phyloP scores from a whole-genome alignment of 192 early-diverging fungal species.

The Phycomyces nitens region DNA sequence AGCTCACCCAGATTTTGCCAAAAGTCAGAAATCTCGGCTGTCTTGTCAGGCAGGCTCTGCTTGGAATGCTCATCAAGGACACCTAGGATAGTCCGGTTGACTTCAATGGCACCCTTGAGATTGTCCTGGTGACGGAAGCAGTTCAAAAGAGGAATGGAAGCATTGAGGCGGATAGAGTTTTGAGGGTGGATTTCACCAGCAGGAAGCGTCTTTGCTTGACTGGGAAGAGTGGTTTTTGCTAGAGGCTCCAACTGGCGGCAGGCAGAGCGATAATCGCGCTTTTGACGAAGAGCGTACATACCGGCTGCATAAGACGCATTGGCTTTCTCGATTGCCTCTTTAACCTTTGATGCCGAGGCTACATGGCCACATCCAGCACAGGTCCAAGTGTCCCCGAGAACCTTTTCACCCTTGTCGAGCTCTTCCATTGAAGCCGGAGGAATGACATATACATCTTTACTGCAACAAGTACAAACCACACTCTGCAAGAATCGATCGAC shows the following conservation, averaged over 20 bases:
- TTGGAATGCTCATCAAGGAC: conserved; percentile 38
- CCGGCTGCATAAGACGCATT: conserved; percentile 40
- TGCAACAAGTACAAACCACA: conserved; percentile 58
- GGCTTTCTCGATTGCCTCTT: conserved; percentile 6
- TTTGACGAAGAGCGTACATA: conserved; percentile 36
- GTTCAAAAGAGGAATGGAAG: conserved; percentile 37
- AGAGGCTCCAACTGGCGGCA: conserved; percentile 44
- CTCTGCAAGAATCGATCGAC: conserved; percentile 69
- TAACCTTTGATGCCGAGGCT: neutral
- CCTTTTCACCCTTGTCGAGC: conserved; percentile 49
- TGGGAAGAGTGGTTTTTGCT: conserved; percentile 18
- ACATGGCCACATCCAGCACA: conserved; percentile 48
- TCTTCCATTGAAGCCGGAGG: conserved; percentile 49
- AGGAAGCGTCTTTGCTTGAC: conserved; percentile 35
- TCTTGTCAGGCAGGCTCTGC: conserved; percentile 46
- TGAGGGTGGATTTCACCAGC: conserved; percentile 42
- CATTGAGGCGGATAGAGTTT: conserved; percentile 45
- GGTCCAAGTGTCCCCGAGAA: conserved; percentile 43
- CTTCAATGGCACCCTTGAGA: conserved; percentile 31
- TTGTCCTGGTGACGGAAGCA: conserved; percentile 22
- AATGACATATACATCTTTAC: conserved; percentile 50
- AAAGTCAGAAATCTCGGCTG: conserved; percentile 59
- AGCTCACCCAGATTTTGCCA: conserved; percentile 53
- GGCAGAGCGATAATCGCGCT: conserved; percentile 38
- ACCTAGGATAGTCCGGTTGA: conserved; percentile 34